phyloP scores from a whole-genome alignment of 2,329 filamentous ascomycete genomes.

The Fusarium sp. region DNA sequence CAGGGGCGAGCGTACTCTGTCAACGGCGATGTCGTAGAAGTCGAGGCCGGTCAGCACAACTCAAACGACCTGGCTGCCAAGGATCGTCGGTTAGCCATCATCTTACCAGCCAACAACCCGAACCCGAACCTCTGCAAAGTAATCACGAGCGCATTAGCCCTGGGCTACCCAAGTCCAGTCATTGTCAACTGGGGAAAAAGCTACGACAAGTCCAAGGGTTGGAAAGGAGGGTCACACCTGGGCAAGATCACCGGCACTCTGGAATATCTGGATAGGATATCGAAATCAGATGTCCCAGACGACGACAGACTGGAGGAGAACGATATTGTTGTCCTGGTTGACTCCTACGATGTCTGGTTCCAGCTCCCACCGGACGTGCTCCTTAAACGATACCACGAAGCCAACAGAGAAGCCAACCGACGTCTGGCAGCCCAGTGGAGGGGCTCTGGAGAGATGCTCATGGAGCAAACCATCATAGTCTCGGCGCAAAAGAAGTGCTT shows the following conservation, averaged over 20 bases:
- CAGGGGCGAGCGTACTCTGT: neutral
- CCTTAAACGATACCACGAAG: constrained; percentile 42
- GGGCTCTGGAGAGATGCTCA: neutral
- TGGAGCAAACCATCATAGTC: constrained; percentile 38
- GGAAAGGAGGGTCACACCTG: constrained; percentile 38
- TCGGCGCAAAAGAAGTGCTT: constrained; percentile 42
- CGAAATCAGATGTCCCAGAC: neutral
- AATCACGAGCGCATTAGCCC: constrained; percentile 38
- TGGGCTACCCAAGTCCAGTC: constrained; percentile 44
- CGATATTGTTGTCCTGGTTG: constrained; percentile 43
- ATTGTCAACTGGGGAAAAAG: constrained; percentile 46
- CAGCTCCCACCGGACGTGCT: constrained; percentile 46
- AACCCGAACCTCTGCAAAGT: constrained; percentile 45
- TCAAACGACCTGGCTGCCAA: neutral
- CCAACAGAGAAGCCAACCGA: constrained; percentile 29
- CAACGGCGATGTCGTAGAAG: neutral
- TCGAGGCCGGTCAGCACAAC: neutral
- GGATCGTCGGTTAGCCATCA: constrained; percentile 28
- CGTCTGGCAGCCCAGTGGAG: constrained; percentile 22
- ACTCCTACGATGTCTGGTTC: constrained; percentile 47
- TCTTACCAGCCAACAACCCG: constrained; percentile 37
- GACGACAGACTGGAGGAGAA: constrained; percentile 31
- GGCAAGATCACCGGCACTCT: constrained; percentile 45
- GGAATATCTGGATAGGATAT: constrained; percentile 40
- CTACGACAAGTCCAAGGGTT: constrained; percentile 15